phyloP scores from a whole-genome alignment of 805 yeast species.

The Starmera amethionina region DNA sequence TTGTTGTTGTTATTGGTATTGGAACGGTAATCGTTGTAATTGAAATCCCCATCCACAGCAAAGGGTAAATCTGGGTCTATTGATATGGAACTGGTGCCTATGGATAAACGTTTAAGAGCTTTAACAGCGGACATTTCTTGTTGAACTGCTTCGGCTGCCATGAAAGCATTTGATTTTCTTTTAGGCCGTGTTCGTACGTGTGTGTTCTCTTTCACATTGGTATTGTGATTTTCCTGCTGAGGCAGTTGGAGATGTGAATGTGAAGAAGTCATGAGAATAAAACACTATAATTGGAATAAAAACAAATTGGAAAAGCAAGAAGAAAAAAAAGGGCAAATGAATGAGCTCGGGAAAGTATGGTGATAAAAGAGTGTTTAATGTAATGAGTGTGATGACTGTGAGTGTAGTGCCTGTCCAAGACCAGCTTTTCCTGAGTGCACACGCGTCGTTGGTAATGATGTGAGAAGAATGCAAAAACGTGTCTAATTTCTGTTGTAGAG shows the following conservation, averaged over 20 bases:
- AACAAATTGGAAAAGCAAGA: background rate
- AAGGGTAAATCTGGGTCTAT: slow-evolving; percentile 67
- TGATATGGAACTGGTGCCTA: slow-evolving; percentile 42
- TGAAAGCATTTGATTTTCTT: slow-evolving; percentile 34
- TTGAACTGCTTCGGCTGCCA: slow-evolving; percentile 71
- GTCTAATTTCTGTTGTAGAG: too few relatives aligned
- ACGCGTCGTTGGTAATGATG: too few relatives aligned
- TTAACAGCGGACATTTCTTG: slow-evolving; percentile 66
- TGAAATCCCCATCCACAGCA: slow-evolving; percentile 21
- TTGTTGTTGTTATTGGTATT: slow-evolving; percentile 8
- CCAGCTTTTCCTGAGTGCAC: too few relatives aligned
- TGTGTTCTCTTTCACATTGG: background rate
- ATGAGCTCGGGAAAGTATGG: too few relatives aligned
- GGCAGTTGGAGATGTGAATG: too few relatives aligned
- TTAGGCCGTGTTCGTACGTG: slow-evolving; percentile 12
- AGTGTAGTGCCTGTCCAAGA: too few relatives aligned
- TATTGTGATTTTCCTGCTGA: too few relatives aligned
- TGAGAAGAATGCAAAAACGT: too few relatives aligned
- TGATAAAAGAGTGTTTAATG: background rate
- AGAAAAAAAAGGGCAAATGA: background rate
- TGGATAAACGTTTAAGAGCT: slow-evolving; percentile 62
- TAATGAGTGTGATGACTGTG: too few relatives aligned
- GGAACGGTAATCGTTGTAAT: slow-evolving; percentile 21
- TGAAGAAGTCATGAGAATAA: too few relatives aligned
- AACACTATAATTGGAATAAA: background rate